Conservation (phyloP, 441 rosid genomes). For the Kokia cookei region DNA sequence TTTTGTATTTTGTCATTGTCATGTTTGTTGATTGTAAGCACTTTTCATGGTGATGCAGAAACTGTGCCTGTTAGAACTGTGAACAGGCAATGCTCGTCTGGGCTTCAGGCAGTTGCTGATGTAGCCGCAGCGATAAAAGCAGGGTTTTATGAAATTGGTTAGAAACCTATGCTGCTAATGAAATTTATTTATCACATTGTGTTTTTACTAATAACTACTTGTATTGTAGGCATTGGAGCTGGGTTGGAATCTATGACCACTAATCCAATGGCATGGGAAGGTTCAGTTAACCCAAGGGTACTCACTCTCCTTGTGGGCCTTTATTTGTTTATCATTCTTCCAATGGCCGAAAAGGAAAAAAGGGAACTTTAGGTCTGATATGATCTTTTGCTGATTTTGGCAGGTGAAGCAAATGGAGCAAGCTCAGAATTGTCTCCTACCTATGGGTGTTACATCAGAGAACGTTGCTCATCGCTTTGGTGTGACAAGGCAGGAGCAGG, state of each 20-base stretch:
- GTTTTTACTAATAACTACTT: background rate
- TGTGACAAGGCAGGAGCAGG: constrained; percentile 92
- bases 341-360: background rate
- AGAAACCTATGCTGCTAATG: background rate
- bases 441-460: constrained; percentile 98
- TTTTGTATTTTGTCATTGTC: background rate
- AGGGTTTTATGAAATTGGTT: constrained; percentile 96
- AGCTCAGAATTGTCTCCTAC: constrained; percentile 94
- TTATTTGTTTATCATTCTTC: background rate
- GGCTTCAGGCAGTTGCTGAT: constrained; percentile 99
- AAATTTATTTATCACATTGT: background rate
- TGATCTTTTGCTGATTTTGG: constrained; percentile 8
- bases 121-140: constrained; percentile 99
- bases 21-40: background rate
- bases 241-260: constrained; percentile 95
- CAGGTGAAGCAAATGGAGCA: constrained; percentile 72
- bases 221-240: constrained; percentile 79
- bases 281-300: constrained; percentile 90
- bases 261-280: constrained; percentile 79
- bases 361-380: background rate
- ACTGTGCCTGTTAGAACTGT: constrained; percentile 91
- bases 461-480: constrained; percentile 95
- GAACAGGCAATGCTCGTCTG: constrained; percentile 96
- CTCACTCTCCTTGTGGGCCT: background rate
- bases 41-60: constrained; percentile 32